Conservation (phyloP, 1,284 basidiomycete species). For the Pyrrhoderma noxium region DNA sequence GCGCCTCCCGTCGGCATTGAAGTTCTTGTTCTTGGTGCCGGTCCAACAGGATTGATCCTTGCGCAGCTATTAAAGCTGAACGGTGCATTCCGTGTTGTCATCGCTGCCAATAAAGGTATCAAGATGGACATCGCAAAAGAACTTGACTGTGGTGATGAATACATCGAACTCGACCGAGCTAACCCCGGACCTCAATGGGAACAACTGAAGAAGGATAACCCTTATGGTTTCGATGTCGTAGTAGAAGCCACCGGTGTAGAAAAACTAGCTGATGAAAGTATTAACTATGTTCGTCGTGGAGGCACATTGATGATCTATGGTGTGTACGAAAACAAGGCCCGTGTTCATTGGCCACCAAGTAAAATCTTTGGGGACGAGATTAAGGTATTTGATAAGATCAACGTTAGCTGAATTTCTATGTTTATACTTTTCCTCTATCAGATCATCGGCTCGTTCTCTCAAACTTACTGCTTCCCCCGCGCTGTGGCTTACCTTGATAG, state of each 20-base stretch:
- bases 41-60: slow-evolving; percentile 77
- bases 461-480: slow-evolving; percentile 55
- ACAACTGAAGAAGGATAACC: slow-evolving; percentile 69
- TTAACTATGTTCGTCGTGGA: slow-evolving; percentile 79
- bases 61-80: slow-evolving; percentile 82
- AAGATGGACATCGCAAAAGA: slow-evolving; percentile 79
- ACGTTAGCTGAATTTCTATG: slow-evolving; percentile 3
- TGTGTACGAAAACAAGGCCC: slow-evolving; percentile 67
- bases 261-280: slow-evolving; percentile 70
- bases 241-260: slow-evolving; percentile 83
- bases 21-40: slow-evolving; percentile 71
- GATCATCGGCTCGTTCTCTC: slow-evolving; percentile 64
- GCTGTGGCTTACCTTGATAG: slow-evolving; percentile 54
- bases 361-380: slow-evolving; percentile 87
- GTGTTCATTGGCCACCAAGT: slow-evolving; percentile 76
- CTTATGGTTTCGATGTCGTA: slow-evolving; percentile 83
- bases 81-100: slow-evolving; percentile 67
- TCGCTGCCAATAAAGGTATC: slow-evolving; percentile 80
- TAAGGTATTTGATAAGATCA: slow-evolving; percentile 34
- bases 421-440: slow-evolving; percentile 23
- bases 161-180: slow-evolving; percentile 73
- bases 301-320: slow-evolving; percentile 70
- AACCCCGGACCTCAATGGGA: slow-evolving; percentile 76
- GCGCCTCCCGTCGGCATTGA: slow-evolving; percentile 70
- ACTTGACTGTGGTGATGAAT: slow-evolving; percentile 71